phyloP scores from a whole-genome alignment of 306 rosid genomes.

The Corylus heterophylla region DNA sequence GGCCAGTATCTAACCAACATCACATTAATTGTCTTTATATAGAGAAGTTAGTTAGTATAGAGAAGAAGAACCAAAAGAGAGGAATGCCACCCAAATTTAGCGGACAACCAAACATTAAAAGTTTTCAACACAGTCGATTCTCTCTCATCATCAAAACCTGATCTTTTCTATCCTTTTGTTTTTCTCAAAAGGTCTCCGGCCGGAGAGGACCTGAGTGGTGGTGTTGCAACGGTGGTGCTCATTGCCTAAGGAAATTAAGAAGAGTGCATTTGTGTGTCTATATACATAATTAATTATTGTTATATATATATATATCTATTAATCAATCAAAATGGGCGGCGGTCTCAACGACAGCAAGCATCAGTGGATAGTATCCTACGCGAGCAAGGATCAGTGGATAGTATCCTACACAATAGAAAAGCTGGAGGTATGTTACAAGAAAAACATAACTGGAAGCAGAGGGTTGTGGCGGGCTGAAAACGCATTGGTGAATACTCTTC shows the following conservation, averaged over 20 bases:
- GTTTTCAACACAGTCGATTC: background rate
- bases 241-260: too few species aligned
- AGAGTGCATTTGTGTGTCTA: background rate
- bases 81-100: background rate
- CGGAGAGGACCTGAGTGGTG: too few species aligned
- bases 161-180: background rate
- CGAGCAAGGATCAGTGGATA: background rate
- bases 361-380: background rate
- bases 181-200: too few species aligned
- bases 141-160: background rate
- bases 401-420: background rate
- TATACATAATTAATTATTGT: too few species aligned
- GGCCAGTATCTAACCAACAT: too few species aligned
- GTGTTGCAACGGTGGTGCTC: too few species aligned
- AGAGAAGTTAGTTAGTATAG: too few species aligned
- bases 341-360: too few species aligned
- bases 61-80: background rate
- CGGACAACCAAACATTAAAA: background rate
- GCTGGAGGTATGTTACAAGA: slow-evolving; percentile 23
- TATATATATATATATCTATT: too few species aligned
- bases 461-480: slow-evolving; percentile 39
- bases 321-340: too few species aligned
- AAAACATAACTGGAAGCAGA: background rate
- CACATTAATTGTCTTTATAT: too few species aligned
- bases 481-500: slow-evolving; percentile 9